Conservation (phyloP, 1,284 basidiomycete species). For the Ustilago loliicola region DNA sequence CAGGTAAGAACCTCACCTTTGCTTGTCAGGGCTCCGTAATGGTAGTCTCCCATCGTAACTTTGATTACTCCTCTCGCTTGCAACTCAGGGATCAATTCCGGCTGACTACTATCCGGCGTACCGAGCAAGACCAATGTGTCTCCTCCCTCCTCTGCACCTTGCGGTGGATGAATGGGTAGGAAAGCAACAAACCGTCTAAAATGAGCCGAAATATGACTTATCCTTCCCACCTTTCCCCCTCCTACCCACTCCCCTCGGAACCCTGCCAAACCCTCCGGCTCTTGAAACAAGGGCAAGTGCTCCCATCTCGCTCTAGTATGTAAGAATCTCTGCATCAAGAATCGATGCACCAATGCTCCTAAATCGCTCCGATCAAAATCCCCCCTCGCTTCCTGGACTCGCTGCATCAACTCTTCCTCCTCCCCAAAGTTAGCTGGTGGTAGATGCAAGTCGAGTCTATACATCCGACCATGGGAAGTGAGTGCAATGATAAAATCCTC, state of each 20-base stretch:
- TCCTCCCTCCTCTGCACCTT: constrained; percentile 23
- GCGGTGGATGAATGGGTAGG: constrained; percentile 76
- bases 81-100: constrained; percentile 78
- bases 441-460: constrained; percentile 35
- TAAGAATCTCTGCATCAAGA: neutral
- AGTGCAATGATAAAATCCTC: constrained; percentile 55
- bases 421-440: constrained; percentile 1
- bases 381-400: neutral
- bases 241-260: constrained; percentile 29
- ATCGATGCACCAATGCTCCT: neutral
- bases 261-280: neutral
- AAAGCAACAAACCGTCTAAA: constrained; percentile 84
- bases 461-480: constrained; percentile 42
- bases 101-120: constrained; percentile 68
- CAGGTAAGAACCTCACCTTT: constrained; percentile 84
- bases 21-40: constrained; percentile 84
- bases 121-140: constrained; percentile 58
- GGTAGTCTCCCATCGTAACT: constrained; percentile 88
- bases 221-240: constrained; percentile 38
- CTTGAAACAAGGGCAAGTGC: constrained; percentile 12
- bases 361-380: neutral
- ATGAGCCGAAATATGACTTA: constrained; percentile 83
- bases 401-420: constrained; percentile 1
- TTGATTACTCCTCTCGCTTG: constrained; percentile 83
- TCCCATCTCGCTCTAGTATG: constrained; percentile 22